Conservation (phyloP, 176 grass and related monocot genomes). For the Oryza brachyantha region DNA sequence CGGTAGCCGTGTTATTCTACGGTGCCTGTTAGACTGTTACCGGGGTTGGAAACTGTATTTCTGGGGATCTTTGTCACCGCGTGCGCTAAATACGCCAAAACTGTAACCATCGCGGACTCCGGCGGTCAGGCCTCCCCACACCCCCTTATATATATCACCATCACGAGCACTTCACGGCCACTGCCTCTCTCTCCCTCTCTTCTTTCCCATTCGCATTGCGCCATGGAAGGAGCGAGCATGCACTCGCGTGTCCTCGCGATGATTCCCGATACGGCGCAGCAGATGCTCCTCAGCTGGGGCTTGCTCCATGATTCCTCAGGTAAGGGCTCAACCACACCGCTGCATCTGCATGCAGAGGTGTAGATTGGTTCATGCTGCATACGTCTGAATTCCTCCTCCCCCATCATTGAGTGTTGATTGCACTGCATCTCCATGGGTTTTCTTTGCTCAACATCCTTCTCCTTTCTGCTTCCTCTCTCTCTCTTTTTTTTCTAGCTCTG, state of each 20-base stretch:
- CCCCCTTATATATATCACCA: conserved; percentile 24
- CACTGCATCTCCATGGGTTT: neutral
- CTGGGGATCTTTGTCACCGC: neutral
- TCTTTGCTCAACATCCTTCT: neutral
- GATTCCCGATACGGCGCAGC: neutral
- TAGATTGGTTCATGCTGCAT: neutral
- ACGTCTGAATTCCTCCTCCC: neutral
- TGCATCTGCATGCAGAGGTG: neutral
- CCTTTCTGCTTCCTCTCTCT: neutral
- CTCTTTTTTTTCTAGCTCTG: neutral
- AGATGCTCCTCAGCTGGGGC: conserved; percentile 5
- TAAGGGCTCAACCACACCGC: conserved; percentile 7
- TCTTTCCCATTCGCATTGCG: neutral
- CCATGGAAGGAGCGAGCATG: conserved; percentile 19
- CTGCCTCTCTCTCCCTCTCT: neutral
- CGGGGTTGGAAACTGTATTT: neutral
- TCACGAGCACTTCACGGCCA: conserved; percentile 12
- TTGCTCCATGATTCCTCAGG: conserved; percentile 19
- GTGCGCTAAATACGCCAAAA: conserved; percentile 22
- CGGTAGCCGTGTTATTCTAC: neutral
- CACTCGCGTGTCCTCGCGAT: neutral
- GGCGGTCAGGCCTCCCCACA: neutral
- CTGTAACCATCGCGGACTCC: neutral
- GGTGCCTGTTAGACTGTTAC: neutral
- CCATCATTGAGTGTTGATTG: neutral